These are phyloP conservation scores for Coniochaeta hoffmannii DNA, from an alignment of 2,329 filamentous ascomycete species.

Conservation along the genomic window DNA sequence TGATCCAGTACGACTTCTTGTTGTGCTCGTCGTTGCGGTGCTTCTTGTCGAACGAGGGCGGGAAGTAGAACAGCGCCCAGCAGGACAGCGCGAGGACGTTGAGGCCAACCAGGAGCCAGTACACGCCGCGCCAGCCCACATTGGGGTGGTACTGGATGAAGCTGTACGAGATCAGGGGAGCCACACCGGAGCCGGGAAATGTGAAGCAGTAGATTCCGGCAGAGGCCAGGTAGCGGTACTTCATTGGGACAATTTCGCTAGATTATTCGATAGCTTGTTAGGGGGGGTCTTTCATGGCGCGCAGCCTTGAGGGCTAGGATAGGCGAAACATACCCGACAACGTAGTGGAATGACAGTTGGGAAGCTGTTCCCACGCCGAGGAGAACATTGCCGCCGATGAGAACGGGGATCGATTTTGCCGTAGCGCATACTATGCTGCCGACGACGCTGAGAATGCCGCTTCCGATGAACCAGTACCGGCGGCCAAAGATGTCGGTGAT, in stretches of 20 bases:
- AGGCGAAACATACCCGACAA: slow-evolving; percentile 7
- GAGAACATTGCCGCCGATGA: slow-evolving; percentile 11
- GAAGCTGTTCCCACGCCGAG: slow-evolving; percentile 10
- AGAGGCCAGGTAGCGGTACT: slow-evolving; percentile 10
- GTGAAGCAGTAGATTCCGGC: slow-evolving; percentile 9
- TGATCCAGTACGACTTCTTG: slow-evolving; percentile 8
- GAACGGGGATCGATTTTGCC: slow-evolving; percentile 5
- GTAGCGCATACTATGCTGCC: slow-evolving; percentile 9
- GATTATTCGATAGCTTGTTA: neutral
- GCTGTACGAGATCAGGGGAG: slow-evolving; percentile 8
- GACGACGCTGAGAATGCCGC: slow-evolving; percentile 6
- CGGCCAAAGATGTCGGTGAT: slow-evolving; percentile 9
- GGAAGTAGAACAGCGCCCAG: slow-evolving; percentile 13
- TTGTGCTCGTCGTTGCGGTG: slow-evolving; percentile 4
- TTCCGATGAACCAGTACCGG: slow-evolving; percentile 11
- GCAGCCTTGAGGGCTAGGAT: too few species aligned
- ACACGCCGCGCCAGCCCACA: slow-evolving; percentile 12
- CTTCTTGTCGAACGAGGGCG: slow-evolving; percentile 11
- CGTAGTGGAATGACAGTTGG: slow-evolving; percentile 12
- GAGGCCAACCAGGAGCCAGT: slow-evolving; percentile 11
- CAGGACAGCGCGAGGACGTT: slow-evolving; percentile 9
- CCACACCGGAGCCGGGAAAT: slow-evolving; percentile 10
- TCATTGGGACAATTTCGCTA: slow-evolving; percentile 12
- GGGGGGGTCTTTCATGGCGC: too few species aligned
- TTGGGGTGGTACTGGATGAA: slow-evolving; percentile 8